Evolutionary conservation across 257 asterid genomes (phyloP).

Genomic region (Knoxia roxburghii): DNA sequence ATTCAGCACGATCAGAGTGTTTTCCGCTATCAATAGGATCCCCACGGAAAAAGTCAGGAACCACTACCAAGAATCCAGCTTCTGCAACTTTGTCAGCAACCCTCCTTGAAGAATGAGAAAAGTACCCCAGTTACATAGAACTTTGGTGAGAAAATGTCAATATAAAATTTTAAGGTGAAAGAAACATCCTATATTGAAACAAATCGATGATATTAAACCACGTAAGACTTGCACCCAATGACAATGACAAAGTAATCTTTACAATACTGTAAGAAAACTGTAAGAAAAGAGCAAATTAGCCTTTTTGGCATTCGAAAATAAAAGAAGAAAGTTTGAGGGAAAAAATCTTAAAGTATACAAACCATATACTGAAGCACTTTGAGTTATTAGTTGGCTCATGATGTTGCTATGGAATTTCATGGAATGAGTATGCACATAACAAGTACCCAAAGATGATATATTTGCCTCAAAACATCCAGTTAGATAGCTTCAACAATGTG

Average conservation of each 20-base stretch:
- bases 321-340: neutral
- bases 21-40: constrained; percentile 34
- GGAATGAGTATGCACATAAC: neutral
- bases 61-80: constrained; percentile 51
- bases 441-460: neutral
- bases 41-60: constrained; percentile 70
- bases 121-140: neutral
- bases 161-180: neutral
- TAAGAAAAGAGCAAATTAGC: neutral
- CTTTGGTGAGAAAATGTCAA: neutral
- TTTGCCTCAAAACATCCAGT: neutral
- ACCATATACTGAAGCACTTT: neutral
- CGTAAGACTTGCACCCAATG: neutral
- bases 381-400: neutral
- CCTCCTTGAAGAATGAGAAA: constrained; percentile 35
- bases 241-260: neutral
- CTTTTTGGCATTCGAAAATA: neutral
- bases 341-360: neutral
- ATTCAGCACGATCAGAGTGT: constrained; percentile 13
- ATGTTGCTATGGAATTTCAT: neutral
- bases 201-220: neutral
- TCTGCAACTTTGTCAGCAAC: constrained; percentile 64
- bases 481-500: neutral
- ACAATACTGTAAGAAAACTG: neutral
- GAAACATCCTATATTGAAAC: neutral